Base-by-base conservation (phyloP, 805 yeast genomes). In the Tetrapisispora arboricola region DNA sequence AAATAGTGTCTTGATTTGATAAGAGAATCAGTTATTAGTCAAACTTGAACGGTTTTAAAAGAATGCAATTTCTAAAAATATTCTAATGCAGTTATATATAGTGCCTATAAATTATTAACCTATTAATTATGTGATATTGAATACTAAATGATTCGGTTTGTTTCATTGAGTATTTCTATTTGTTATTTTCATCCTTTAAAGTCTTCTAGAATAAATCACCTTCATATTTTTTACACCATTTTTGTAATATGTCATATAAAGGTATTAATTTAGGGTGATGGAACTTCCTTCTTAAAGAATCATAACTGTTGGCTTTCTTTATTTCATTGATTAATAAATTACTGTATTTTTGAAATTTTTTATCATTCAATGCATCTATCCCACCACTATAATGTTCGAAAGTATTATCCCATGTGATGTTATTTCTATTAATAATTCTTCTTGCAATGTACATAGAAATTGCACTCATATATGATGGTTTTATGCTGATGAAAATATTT, bases 401-500 rank as follows among this genome's bases (percentile, higher is more conserved):
- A 2, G 54, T 47, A 29, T 43, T 45, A 40, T 51, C 49, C 59
- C 63, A 56, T 32, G 45, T 3, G 16, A 44, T 40, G 48, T 49
- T 15, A 32, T 36, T 32, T 36, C 32, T 41, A 13, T 41, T 22
- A 1, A 36, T 36, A 1, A 41, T 32, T 22, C 44, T 71, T 52
- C 95, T 72, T 7, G 95, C 78, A 36, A 85, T 71, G 61, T 73
- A 83, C 94, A 86, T 84, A 19, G 95, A 82, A 41, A 87, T 78
- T 2, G 95, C 94, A n/a, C 94, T 76, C 47, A 88, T 72, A 44
- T 78, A 66, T n/a, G 94, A 82, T 7, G 95, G 95, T 48, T 75
- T 72, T 45, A 72, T 65, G 17, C 81, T 80, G 50, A 86, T 74
- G 51, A 88, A 83, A 52, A 71, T 73, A 55, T 81, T 80, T 55